Percentiles rank a stretch among this genome's conserved stretches.
Conservation (phyloP, 768 basidiomycete genomes). For the Boletus rex-veris region DNA sequence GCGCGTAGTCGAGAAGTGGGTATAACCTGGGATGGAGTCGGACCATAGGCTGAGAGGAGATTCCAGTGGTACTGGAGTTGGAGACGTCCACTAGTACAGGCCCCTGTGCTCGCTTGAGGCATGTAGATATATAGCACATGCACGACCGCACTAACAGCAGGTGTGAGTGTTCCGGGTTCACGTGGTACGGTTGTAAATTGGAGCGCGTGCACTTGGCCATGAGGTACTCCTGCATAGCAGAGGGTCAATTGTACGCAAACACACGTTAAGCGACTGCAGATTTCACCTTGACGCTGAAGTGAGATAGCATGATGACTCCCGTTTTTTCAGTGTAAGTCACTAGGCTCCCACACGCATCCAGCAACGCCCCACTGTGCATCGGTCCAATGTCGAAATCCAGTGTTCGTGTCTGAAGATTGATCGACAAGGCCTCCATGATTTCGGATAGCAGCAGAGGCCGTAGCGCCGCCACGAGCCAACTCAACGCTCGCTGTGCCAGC, state of each 20-base stretch:
- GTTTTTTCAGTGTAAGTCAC: constrained; percentile 3
- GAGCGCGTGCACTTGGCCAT: background rate
- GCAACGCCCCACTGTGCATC: constrained; percentile 2
- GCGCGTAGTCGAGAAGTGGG: background rate
- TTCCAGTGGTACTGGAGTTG: background rate
- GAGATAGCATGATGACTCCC: background rate
- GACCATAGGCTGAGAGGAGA: background rate
- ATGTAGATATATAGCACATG: constrained; percentile 6
- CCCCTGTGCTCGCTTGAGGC: background rate
- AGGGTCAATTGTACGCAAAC: background rate
- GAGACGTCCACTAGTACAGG: background rate
- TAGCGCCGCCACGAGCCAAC: constrained; percentile 2
- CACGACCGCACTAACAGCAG: background rate
- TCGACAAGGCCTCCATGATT: constrained; percentile 1
- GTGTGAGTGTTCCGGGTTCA: background rate
- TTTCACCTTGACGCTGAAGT: constrained; percentile 3
- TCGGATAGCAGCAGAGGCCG: background rate
- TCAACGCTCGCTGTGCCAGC: background rate
- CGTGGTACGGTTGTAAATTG: background rate
- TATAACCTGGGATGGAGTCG: background rate
- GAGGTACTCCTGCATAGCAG: background rate
- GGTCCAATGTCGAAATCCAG: background rate
- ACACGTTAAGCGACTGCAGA: background rate
- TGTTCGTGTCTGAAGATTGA: background rate
- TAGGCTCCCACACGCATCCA: constrained; percentile 8